phyloP scores from a whole-genome alignment of 495 filamentous ascomycete species.

The Tuber brumale region DNA sequence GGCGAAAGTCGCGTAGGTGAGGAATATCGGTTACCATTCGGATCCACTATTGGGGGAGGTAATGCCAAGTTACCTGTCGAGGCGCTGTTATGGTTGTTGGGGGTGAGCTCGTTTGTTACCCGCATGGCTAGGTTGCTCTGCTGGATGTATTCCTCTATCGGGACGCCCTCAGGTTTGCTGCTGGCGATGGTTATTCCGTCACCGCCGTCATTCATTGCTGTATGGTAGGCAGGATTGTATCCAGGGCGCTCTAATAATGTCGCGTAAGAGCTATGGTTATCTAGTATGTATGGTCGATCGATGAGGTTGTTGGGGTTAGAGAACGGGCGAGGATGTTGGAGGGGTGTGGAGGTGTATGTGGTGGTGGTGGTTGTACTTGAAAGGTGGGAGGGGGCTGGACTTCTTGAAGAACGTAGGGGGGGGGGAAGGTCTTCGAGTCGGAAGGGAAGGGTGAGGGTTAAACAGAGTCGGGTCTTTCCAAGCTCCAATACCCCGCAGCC shows the following conservation, averaged over 20 bases:
- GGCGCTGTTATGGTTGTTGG: constrained; percentile 12
- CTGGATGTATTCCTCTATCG: constrained; percentile 25
- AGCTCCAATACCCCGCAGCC: constrained; percentile 4
- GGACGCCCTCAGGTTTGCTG: constrained; percentile 26
- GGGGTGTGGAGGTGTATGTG: constrained; percentile 1
- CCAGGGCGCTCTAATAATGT: not conserved
- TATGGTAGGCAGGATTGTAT: not conserved
- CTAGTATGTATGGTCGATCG: not conserved
- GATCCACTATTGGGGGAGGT: constrained; percentile 22
- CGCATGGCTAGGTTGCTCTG: constrained; percentile 19
- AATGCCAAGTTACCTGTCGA: constrained; percentile 25
- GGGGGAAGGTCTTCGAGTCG: not conserved
- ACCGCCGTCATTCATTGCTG: constrained; percentile 35
- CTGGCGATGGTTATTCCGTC: constrained; percentile 33
- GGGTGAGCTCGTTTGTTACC: constrained; percentile 6
- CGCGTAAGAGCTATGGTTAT: not conserved
- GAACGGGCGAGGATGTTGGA: not conserved
- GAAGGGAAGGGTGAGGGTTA: not conserved
- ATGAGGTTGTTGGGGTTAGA: not conserved
- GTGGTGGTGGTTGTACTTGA: not conserved
- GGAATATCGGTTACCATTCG: constrained; percentile 26
- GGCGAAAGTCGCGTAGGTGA: constrained; percentile 24
- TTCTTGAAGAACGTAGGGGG: not conserved
- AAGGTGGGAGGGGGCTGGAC: not conserved
- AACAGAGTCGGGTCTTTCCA: not conserved